Conservation (phyloP, 441 rosid genomes). For the Corymbia calophylla region DNA sequence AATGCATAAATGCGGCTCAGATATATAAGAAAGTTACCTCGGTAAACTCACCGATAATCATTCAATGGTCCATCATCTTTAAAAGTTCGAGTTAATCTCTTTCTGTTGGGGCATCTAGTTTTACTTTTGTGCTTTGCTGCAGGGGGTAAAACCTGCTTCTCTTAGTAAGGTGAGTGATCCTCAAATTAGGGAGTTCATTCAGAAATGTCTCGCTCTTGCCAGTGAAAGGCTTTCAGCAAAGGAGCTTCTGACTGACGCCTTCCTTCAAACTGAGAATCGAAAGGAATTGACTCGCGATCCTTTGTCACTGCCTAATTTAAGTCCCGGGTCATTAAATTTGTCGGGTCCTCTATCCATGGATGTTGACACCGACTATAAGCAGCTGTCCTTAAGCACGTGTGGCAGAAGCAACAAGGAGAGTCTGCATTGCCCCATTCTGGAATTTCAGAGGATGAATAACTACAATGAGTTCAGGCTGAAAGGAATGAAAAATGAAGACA, state of each 20-base stretch:
- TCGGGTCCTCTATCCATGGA: slow-evolving; percentile 36
- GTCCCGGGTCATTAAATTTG: slow-evolving; percentile 12
- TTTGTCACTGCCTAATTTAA: slow-evolving; percentile 11
- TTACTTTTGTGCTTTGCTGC: slow-evolving; percentile 4
- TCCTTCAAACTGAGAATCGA: slow-evolving; percentile 23
- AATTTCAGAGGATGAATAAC: slow-evolving; percentile 33
- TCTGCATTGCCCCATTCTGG: slow-evolving; percentile 15
- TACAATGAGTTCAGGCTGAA: slow-evolving; percentile 42
- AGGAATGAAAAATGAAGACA: slow-evolving; percentile 48
- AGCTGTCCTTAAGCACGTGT: slow-evolving; percentile 20
- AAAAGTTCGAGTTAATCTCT: neutral
- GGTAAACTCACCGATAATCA: slow-evolving; percentile 21
- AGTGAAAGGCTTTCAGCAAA: slow-evolving; percentile 32
- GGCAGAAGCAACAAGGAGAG: slow-evolving; percentile 22
- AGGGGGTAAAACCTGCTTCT: slow-evolving; percentile 47
- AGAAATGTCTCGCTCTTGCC: slow-evolving; percentile 39
- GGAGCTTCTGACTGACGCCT: slow-evolving; percentile 34
- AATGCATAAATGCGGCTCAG: slow-evolving; percentile 67
- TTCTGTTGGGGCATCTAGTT: neutral
- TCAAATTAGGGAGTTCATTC: slow-evolving; percentile 26
- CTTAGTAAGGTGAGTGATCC: slow-evolving; percentile 34
- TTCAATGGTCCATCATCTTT: neutral
- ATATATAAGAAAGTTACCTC: slow-evolving; percentile 55
- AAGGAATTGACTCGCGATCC: slow-evolving; percentile 17
- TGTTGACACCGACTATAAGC: slow-evolving; percentile 31